Conservation (phyloP, 1,139 yeast species). For the Protomyces lactucae-debilis region DNA sequence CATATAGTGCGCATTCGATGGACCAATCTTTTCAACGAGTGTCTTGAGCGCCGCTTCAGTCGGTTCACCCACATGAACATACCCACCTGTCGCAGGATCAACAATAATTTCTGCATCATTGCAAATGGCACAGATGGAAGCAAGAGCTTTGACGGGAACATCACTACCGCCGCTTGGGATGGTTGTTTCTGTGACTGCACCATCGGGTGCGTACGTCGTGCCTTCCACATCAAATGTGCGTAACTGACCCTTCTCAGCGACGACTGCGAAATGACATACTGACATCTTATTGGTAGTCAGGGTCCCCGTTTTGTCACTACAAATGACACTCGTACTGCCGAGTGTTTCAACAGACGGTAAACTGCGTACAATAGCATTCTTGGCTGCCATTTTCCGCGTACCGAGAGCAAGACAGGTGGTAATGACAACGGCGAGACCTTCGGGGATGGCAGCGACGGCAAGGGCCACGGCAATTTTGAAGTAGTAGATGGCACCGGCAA, state of each 20-base stretch:
- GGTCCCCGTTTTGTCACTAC: constrained; percentile 73
- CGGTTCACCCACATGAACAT: constrained; percentile 42
- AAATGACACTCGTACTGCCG: constrained; percentile 48
- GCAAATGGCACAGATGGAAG: constrained; percentile 39
- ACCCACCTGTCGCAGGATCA: constrained; percentile 33
- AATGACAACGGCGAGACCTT: constrained; percentile 49
- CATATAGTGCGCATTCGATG: constrained; percentile 6
- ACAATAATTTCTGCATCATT: constrained; percentile 40
- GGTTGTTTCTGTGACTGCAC: constrained; percentile 42
- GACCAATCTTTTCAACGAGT: constrained; percentile 37
- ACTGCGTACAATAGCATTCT: constrained; percentile 49
- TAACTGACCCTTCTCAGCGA: constrained; percentile 43
- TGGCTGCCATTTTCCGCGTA: constrained; percentile 49
- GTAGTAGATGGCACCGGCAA: constrained; percentile 48
- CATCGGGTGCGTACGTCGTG: constrained; percentile 42
- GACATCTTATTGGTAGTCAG: constrained; percentile 48
- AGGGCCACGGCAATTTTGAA: constrained; percentile 51
- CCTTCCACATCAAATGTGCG: constrained; percentile 47
- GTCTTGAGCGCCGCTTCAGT: constrained; percentile 41
- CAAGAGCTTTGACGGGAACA: constrained; percentile 32
- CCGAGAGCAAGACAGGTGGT: constrained; percentile 52
- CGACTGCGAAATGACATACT: constrained; percentile 40
- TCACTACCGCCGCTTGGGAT: constrained; percentile 40
- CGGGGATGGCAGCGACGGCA: constrained; percentile 52
- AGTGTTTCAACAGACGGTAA: constrained; percentile 42